A percentile compares a stretch with the other conserved stretches of the same genome.
phyloP scores from a whole-genome alignment of 1,284 basidiomycete genomes.

The Pseudozyma tsukubaensis region DNA sequence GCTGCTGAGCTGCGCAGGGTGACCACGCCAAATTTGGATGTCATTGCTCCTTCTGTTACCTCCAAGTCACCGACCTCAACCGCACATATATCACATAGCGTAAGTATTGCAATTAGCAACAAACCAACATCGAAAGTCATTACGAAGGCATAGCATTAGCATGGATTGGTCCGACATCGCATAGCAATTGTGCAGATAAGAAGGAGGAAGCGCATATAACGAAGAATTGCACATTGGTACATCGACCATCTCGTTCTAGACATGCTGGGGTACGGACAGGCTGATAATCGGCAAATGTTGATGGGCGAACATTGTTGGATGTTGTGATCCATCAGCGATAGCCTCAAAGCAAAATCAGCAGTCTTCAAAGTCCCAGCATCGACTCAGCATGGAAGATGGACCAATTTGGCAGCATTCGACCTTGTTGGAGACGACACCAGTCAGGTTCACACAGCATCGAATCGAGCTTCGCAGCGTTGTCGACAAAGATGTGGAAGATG shows the following conservation, averaged over 20 bases:
- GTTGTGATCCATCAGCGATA: too few species aligned
- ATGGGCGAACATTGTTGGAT: too few species aligned
- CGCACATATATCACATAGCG: constrained; percentile 48
- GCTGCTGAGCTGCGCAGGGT: neutral
- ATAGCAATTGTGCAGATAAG: neutral
- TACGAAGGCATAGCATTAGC: neutral
- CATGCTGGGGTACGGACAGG: too few species aligned
- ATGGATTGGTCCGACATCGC: neutral
- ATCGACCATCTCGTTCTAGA: too few species aligned
- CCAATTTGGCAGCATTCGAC: neutral
- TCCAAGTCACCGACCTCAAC: constrained; percentile 51
- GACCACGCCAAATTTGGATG: constrained; percentile 5
- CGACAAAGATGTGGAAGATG: neutral
- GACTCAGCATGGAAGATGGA: neutral
- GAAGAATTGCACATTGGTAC: too few species aligned
- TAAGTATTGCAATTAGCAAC: constrained; percentile 24
- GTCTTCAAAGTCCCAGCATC: neutral
- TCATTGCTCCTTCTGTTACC: constrained; percentile 16
- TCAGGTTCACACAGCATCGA: too few species aligned
- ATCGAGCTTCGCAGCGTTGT: neutral
- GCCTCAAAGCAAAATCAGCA: too few species aligned
- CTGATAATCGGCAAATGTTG: too few species aligned
- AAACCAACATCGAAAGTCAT: neutral
- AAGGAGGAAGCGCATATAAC: too few species aligned
- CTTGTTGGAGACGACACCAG: too few species aligned